phyloP scores from a whole-genome alignment of 768 basidiomycete genomes.

The Naematelia encephala region DNA sequence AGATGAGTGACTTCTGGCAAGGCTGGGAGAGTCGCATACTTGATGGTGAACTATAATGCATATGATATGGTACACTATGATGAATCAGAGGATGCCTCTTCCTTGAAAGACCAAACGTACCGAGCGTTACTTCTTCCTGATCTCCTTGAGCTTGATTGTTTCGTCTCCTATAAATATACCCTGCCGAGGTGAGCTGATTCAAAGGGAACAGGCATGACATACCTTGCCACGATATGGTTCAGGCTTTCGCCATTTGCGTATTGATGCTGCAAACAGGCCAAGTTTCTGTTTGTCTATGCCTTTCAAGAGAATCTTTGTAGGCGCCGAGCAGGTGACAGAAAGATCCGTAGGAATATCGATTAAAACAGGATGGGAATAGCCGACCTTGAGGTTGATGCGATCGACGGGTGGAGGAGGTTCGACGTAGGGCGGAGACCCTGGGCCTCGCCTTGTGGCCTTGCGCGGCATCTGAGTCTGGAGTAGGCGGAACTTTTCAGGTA shows the following conservation, averaged over 20 bases:
- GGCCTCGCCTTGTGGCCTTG: constrained; percentile 55
- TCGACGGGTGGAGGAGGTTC: constrained; percentile 22
- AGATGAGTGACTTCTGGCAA: constrained; percentile 23
- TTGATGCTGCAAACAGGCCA: constrained; percentile 81
- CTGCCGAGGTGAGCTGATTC: constrained; percentile 52
- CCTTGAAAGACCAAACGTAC: neutral
- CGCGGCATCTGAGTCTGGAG: constrained; percentile 24
- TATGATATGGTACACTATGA: constrained; percentile 1
- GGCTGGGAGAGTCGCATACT: constrained; percentile 20
- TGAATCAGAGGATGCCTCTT: too few relatives aligned
- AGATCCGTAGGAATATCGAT: constrained; percentile 80
- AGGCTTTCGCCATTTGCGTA: constrained; percentile 78
- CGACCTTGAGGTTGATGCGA: constrained; percentile 79
- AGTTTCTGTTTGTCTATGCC: constrained; percentile 85
- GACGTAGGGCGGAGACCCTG: constrained; percentile 55
- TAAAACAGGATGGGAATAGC: constrained; percentile 81
- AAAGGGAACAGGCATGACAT: constrained; percentile 43
- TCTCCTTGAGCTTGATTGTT: constrained; percentile 81
- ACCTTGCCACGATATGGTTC: constrained; percentile 99
- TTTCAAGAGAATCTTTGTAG: constrained; percentile 76
- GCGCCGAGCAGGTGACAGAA: constrained; percentile 69
- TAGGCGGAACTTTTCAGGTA: constrained; percentile 33
- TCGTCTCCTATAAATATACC: constrained; percentile 94
- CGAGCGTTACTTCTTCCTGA: constrained; percentile 82
- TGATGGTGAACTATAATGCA: neutral